phyloP scores from a whole-genome alignment of 164 flowering plant species.

The Brasenia schreberi region DNA sequence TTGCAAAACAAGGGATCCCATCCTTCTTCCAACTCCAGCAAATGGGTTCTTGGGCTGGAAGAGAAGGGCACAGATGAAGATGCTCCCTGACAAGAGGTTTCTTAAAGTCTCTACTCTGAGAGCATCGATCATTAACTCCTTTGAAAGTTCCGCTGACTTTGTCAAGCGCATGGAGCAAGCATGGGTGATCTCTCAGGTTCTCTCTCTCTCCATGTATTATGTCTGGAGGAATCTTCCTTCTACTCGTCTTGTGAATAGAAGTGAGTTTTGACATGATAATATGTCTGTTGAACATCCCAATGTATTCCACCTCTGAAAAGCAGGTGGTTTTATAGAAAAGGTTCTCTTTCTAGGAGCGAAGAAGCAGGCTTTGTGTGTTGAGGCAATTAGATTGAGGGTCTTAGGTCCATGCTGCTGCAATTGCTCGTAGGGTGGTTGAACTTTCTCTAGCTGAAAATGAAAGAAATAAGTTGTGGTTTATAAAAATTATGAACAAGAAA shows the following conservation, averaged over 20 bases:
- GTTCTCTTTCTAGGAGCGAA: background rate
- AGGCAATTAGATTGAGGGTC: too few relatives aligned
- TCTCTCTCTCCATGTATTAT: background rate
- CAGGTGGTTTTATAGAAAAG: background rate
- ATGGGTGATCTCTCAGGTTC: slow-evolving; percentile 72
- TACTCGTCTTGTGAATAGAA: too few relatives aligned
- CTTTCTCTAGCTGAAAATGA: too few relatives aligned
- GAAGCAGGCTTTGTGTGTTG: too few relatives aligned
- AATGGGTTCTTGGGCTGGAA: background rate
- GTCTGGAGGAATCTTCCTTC: background rate
- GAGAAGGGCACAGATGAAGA: background rate
- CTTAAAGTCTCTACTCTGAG: slow-evolving; percentile 20
- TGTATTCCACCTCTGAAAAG: background rate
- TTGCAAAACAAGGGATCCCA: background rate
- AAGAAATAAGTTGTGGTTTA: too few relatives aligned
- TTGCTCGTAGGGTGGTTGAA: too few relatives aligned
- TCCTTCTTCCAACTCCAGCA: background rate
- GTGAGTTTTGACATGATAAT: too few relatives aligned
- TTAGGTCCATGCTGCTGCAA: too few relatives aligned
- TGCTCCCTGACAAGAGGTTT: slow-evolving; percentile 1
- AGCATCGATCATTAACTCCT: slow-evolving; percentile 60
- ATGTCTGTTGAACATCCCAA: background rate
- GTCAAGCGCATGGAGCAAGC: slow-evolving; percentile 61
- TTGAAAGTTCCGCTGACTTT: slow-evolving; percentile 55
- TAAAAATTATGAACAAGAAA: too few relatives aligned